Evolutionary conservation across 306 rosid genomes (phyloP).

Genomic region (Prunus dulcis): DNA sequence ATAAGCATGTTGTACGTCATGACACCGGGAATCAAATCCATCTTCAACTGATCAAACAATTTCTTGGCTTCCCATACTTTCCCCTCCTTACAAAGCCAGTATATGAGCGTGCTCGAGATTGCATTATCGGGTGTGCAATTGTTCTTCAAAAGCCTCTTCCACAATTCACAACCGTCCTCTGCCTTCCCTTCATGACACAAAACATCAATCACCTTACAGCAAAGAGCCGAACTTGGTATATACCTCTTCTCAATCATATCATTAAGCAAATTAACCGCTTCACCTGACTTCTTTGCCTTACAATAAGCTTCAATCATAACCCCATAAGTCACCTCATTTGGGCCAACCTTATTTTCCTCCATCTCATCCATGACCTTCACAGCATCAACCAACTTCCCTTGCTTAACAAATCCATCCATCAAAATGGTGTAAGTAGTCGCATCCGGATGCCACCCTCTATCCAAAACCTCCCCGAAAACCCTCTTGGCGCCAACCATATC

Average conservation of each 20-base stretch:
- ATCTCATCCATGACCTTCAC: slow-evolving; percentile 76
- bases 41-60: slow-evolving; percentile 57
- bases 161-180: slow-evolving; percentile 53
- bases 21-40: slow-evolving; percentile 41
- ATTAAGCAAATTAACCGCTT: slow-evolving; percentile 58
- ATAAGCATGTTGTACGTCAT: slow-evolving; percentile 66
- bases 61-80: slow-evolving; percentile 65
- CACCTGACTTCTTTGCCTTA: slow-evolving; percentile 50
- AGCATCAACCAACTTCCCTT: slow-evolving; percentile 57
- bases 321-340: slow-evolving; percentile 66
- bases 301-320: slow-evolving; percentile 73
- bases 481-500: slow-evolving; percentile 61
- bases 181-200: slow-evolving; percentile 68
- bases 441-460: slow-evolving; percentile 75
- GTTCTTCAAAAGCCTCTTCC: slow-evolving; percentile 61
- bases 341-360: slow-evolving; percentile 74
- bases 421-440: slow-evolving; percentile 59
- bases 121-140: slow-evolving; percentile 51
- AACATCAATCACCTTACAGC: slow-evolving; percentile 68
- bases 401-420: slow-evolving; percentile 64
- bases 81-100: slow-evolving; percentile 76
- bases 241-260: slow-evolving; percentile 62
- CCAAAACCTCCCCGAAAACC: slow-evolving; percentile 56
- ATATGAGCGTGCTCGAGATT: slow-evolving; percentile 48
- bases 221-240: slow-evolving; percentile 51